Evolutionary conservation across 2,329 filamentous ascomycete species (phyloP).

Genomic region (Lecanoromycetidae sp.): DNA sequence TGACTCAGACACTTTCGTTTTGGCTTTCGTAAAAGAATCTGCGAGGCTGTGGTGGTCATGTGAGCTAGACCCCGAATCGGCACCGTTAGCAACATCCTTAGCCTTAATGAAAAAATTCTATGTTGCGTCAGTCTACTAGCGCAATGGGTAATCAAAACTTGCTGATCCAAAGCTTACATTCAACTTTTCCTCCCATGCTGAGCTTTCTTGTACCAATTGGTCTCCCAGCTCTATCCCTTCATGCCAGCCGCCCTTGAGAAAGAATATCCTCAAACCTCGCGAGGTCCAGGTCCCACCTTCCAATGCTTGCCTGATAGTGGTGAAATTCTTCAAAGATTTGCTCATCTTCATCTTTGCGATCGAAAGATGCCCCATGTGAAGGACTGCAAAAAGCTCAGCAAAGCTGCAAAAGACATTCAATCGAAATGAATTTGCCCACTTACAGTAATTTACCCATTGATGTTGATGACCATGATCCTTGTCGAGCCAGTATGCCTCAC

Average conservation of each 20-base stretch:
- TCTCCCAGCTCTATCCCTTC: slow-evolving; percentile 84
- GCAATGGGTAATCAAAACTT: no score
- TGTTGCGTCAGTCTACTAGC: not conserved
- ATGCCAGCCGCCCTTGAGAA: slow-evolving; percentile 79
- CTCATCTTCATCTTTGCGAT: slow-evolving; percentile 93
- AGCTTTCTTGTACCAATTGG: slow-evolving; percentile 62
- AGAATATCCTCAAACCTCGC: slow-evolving; percentile 69
- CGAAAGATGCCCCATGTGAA: slow-evolving; percentile 67
- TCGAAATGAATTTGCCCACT: not conserved
- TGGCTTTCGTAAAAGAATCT: slow-evolving; percentile 40
- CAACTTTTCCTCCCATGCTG: slow-evolving; percentile 68
- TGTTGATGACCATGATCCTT: slow-evolving; percentile 30
- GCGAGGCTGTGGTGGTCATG: slow-evolving; percentile 32
- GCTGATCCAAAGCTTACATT: slow-evolving; percentile 45
- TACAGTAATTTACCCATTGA: slow-evolving; percentile 82
- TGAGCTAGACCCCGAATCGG: not conserved
- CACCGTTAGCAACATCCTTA: slow-evolving; percentile 32
- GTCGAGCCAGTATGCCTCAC: slow-evolving; percentile 69
- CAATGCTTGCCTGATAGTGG: slow-evolving; percentile 77
- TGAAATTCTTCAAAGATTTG: slow-evolving; percentile 53
- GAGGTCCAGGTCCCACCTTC: slow-evolving; percentile 58
- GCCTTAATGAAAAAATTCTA: slow-evolving; percentile 51
- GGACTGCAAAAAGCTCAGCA: not conserved
- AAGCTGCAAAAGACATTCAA: not conserved
- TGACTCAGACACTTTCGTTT: slow-evolving; percentile 48